These are phyloP conservation scores for Ramaria sp. DNA, from an alignment of 768 basidiomycete genomes.

Conservation along the genomic window DNA sequence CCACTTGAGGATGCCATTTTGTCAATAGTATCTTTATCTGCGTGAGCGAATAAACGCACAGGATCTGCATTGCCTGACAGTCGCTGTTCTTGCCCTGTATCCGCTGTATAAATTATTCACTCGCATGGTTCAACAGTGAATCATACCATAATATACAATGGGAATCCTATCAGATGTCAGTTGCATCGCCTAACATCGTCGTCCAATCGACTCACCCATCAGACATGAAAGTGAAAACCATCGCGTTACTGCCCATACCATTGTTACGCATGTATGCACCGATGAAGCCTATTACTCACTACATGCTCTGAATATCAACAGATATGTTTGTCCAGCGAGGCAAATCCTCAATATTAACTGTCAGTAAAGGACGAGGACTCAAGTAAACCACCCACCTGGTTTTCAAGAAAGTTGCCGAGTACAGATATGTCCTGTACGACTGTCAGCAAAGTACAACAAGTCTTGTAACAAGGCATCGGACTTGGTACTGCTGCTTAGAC, in stretches of 20 bases:
- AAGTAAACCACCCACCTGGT: conserved; percentile 29
- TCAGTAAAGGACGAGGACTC: neutral
- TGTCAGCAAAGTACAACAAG: neutral
- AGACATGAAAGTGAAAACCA: conserved; percentile 65
- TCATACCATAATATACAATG: conserved; percentile 57
- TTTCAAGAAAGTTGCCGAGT: conserved; percentile 73
- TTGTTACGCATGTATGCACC: neutral
- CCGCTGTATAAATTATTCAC: neutral
- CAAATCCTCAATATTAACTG: conserved; percentile 30
- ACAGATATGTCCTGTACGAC: conserved; percentile 22
- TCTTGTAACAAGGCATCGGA: neutral
- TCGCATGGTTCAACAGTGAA: neutral
- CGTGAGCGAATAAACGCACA: conserved; percentile 25
- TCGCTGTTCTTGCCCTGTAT: conserved; percentile 52
- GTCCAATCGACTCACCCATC: conserved; percentile 38
- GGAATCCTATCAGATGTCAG: conserved; percentile 38
- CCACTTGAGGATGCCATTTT: conserved; percentile 26
- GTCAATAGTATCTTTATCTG: neutral
- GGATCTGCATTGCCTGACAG: conserved; percentile 58
- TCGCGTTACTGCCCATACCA: conserved; percentile 45
- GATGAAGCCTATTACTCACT: conserved; percentile 27
- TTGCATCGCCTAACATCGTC: neutral
- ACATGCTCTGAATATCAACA: conserved; percentile 62
- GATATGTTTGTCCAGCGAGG: conserved; percentile 65
- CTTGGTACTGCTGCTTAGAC: conserved; percentile 44